Percentiles rank a stretch among this genome's conserved stretches.
These are phyloP conservation scores for Nissolia schottii DNA, from an alignment of 306 rosid species.

Conservation along the genomic window DNA sequence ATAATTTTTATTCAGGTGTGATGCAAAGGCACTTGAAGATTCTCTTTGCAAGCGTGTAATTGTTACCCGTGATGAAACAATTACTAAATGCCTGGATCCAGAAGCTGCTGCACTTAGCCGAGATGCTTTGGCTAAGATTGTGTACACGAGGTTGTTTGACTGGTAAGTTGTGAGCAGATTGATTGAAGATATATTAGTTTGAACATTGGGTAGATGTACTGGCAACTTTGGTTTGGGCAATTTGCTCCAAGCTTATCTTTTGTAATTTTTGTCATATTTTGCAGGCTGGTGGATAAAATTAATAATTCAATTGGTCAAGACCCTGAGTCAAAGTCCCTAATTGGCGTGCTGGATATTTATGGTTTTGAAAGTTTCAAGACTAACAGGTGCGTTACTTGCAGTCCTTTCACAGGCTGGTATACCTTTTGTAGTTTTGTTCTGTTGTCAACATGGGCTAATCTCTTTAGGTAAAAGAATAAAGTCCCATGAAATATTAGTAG, in stretches of 20 bases:
- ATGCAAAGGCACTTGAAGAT: slow-evolving; percentile 88
- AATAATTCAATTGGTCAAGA: slow-evolving; percentile 96
- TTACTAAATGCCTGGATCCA: slow-evolving; percentile 93
- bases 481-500: slow-evolving; percentile 11
- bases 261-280: slow-evolving; percentile 31
- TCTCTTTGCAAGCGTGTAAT: slow-evolving; percentile 99
- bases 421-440: slow-evolving; percentile 50
- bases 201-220: slow-evolving; percentile 8
- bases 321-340: slow-evolving; percentile 74
- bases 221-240: slow-evolving; percentile 17
- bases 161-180: slow-evolving; percentile 55
- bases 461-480: slow-evolving; percentile 16
- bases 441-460: slow-evolving; percentile 29
- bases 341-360: slow-evolving; percentile 97
- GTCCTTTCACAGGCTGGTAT: too few species aligned
- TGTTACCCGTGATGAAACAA: slow-evolving; percentile 94
- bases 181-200: slow-evolving; percentile 13
- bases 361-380: slow-evolving; percentile 99
- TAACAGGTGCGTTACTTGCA: slow-evolving; percentile 90
- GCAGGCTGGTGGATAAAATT: slow-evolving; percentile 95
- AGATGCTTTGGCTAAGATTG: slow-evolving; percentile 95
- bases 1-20: slow-evolving; percentile 68
- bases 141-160: slow-evolving; percentile 91
- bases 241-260: neutral
- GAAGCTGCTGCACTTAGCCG: slow-evolving; percentile 86